These are phyloP conservation scores for Suillus spraguei DNA, from an alignment of 768 basidiomycete species.

Conservation along the genomic window DNA sequence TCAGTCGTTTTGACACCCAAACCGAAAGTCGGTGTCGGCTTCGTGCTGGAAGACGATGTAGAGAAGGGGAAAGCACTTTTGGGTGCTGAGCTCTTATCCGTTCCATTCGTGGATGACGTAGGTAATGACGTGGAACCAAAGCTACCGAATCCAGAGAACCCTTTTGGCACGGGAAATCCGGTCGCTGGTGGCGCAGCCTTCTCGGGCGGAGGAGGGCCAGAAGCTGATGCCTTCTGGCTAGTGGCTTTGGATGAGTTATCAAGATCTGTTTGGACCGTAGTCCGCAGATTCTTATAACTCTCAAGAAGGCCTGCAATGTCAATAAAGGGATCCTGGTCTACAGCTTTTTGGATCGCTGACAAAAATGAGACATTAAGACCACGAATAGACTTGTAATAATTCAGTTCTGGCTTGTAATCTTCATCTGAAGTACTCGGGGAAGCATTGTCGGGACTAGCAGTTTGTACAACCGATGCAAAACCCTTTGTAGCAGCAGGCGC, in stretches of 20 bases:
- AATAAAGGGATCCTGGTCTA: slow-evolving; percentile 71
- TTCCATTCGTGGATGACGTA: slow-evolving; percentile 11
- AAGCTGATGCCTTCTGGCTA: slow-evolving; percentile 10
- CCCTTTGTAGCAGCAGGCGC: slow-evolving; percentile 15
- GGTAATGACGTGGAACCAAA: slow-evolving; percentile 30
- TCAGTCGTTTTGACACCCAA: slow-evolving; percentile 24
- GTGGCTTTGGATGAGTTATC: slow-evolving; percentile 36
- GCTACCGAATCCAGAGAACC: slow-evolving; percentile 40
- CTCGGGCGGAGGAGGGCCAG: slow-evolving; percentile 16
- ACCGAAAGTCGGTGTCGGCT: slow-evolving; percentile 16
- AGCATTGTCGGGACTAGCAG: slow-evolving; percentile 31
- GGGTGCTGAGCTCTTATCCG: slow-evolving; percentile 29
- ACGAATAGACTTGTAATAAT: slow-evolving; percentile 71
- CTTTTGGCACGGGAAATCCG: slow-evolving; percentile 36
- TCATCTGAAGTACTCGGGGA: slow-evolving; percentile 34
- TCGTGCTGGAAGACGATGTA: slow-evolving; percentile 18
- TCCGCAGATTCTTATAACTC: slow-evolving; percentile 59
- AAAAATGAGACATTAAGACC: slow-evolving; percentile 73
- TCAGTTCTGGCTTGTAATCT: slow-evolving; percentile 39
- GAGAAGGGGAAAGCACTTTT: slow-evolving; percentile 20
- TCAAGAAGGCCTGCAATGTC: slow-evolving; percentile 60
- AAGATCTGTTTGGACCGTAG: slow-evolving; percentile 56
- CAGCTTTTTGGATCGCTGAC: slow-evolving; percentile 54
- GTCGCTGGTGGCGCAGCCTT: slow-evolving; percentile 17
- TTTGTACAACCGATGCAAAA: slow-evolving; percentile 15